These are phyloP conservation scores for Sphaerobolus stellatus DNA, from an alignment of 1,284 basidiomycete genomes.

Conservation along the genomic window DNA sequence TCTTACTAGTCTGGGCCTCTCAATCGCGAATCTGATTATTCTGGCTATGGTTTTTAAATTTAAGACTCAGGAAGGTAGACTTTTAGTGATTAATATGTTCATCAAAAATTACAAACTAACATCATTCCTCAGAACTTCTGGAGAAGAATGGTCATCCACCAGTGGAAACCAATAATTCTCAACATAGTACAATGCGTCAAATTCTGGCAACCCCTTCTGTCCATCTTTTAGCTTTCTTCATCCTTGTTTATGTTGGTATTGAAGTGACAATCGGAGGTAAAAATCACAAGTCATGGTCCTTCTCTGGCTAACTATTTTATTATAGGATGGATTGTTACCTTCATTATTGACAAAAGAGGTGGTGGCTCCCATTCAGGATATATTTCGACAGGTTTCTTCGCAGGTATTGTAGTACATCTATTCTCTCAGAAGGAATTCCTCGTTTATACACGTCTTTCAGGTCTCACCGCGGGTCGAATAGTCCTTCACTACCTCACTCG, in stretches of 20 bases:
- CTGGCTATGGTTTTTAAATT: conserved; percentile 53
- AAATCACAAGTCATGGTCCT: neutral
- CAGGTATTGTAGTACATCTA: neutral
- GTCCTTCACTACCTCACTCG: neutral
- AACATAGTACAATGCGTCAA: conserved; percentile 38
- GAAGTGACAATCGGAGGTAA: conserved; percentile 49
- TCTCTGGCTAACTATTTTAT: neutral
- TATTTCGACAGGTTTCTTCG: neutral
- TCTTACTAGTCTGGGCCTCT: conserved; percentile 57
- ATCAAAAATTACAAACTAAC: neutral
- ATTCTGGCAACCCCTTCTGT: conserved; percentile 38
- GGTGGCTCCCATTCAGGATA: conserved; percentile 36
- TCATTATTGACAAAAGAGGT: conserved; percentile 42
- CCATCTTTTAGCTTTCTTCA: conserved; percentile 45
- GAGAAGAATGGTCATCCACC: conserved; percentile 9
- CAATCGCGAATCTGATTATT: conserved; percentile 43
- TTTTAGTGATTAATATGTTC: neutral
- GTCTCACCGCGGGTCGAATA: neutral
- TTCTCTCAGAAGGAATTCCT: neutral
- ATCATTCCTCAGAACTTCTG: neutral
- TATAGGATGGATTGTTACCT: conserved; percentile 54
- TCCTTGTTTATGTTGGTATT: conserved; percentile 46
- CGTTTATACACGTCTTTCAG: neutral
- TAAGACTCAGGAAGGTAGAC: conserved; percentile 53
- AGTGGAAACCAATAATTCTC: conserved; percentile 22